Conservation (phyloP, 345 rosid genomes). For the Angophora floribunda region DNA sequence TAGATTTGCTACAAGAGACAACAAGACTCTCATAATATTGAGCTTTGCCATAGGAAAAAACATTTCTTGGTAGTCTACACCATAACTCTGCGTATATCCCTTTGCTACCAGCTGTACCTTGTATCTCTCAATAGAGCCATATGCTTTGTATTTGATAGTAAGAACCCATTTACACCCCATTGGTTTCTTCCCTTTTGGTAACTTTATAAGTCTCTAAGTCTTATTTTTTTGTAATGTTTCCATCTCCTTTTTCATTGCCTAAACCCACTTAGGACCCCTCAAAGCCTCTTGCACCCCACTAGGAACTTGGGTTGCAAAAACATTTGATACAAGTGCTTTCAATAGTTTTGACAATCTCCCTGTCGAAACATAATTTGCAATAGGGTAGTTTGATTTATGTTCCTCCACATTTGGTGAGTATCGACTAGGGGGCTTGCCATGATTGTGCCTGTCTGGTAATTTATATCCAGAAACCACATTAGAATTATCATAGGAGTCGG, state of each 20-base stretch:
- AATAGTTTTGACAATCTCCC: neutral
- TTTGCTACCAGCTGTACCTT: accelerated
- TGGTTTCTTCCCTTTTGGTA: neutral
- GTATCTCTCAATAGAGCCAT: neutral
- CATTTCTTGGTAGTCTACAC: neutral
- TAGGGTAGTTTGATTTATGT: neutral
- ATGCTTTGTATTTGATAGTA: neutral
- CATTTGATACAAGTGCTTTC: neutral
- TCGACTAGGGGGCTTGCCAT: neutral
- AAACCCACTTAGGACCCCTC: neutral
- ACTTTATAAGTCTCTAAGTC: neutral
- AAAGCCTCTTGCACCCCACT: neutral
- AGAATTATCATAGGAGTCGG: neutral
- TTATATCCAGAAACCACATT: neutral
- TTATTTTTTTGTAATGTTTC: neutral
- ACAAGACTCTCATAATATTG: neutral
- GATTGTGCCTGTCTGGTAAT: accelerated
- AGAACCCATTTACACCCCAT: neutral
- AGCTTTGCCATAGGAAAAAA: neutral
- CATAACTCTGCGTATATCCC: neutral
- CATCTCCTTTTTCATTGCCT: neutral
- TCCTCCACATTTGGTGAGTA: neutral
- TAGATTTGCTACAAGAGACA: neutral
- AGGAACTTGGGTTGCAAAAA: neutral
- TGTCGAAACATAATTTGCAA: neutral